Conservation (phyloP, 805 yeast species). For the Monosporozyma aerobia region DNA sequence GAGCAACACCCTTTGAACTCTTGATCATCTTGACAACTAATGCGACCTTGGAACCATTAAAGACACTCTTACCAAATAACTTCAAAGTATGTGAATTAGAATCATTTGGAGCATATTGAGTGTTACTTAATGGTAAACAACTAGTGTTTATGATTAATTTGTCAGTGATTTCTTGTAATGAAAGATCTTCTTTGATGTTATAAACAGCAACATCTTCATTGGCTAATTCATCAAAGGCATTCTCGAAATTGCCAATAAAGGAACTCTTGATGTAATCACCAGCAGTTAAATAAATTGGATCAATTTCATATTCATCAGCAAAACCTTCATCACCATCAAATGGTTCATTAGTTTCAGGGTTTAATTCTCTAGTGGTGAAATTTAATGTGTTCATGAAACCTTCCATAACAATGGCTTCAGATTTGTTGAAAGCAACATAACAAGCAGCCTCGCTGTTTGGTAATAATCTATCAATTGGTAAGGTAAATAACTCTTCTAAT, state of each 20-base stretch:
- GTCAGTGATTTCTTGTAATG: constrained; percentile 48
- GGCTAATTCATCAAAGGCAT: constrained; percentile 63
- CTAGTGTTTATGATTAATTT: constrained; percentile 46
- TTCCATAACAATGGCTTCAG: constrained; percentile 37
- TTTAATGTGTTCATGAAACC: constrained; percentile 59
- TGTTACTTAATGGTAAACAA: constrained; percentile 65
- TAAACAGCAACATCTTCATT: constrained; percentile 57
- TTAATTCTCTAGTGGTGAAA: constrained; percentile 71
- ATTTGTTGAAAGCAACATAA: constrained; percentile 64
- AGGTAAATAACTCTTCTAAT: constrained; percentile 58
- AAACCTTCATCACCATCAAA: constrained; percentile 71
- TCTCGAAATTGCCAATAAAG: constrained; percentile 66
- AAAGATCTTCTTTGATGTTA: constrained; percentile 43
- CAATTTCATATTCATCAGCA: constrained; percentile 89
- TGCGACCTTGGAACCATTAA: constrained; percentile 34
- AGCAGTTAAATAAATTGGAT: constrained; percentile 56
- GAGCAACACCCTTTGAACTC: constrained; percentile 39
- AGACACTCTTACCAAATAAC: constrained; percentile 64
- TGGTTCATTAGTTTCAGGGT: constrained; percentile 59
- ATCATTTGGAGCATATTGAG: constrained; percentile 53
- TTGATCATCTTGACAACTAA: constrained; percentile 48
- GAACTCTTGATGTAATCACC: constrained; percentile 80
- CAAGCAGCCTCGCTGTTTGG: constrained; percentile 68
- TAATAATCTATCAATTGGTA: constrained; percentile 61
- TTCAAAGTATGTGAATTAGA: constrained; percentile 60